phyloP scores from a whole-genome alignment of 768 basidiomycete species.

The Hirschioporus abietinus region DNA sequence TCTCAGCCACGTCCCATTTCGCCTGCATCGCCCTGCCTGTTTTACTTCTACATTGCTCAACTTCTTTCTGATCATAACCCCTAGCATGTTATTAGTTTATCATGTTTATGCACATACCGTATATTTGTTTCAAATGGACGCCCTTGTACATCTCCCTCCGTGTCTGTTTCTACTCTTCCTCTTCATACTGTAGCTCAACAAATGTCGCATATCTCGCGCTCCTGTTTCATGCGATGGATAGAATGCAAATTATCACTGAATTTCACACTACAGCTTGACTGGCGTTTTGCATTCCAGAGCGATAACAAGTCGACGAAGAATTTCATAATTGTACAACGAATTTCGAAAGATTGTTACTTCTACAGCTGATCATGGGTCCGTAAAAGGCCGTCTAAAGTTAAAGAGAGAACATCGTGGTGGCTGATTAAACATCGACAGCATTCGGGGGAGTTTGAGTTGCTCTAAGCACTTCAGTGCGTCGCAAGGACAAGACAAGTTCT shows the following conservation, averaged over 20 bases:
- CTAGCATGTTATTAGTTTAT: background rate
- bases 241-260: background rate
- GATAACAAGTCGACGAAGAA: background rate
- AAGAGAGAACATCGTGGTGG: background rate
- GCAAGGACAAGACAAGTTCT: conserved; percentile 64
- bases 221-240: background rate
- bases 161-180: background rate
- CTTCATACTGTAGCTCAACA: background rate
- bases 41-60: background rate
- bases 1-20: background rate
- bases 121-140: background rate
- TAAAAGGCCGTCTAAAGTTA: background rate
- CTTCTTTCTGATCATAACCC: background rate
- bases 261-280: background rate
- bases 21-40: background rate
- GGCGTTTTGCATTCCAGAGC: background rate
- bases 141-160: background rate
- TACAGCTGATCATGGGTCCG: background rate
- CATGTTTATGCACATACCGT: conserved; percentile 1
- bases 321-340: background rate
- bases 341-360: background rate
- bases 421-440: background rate
- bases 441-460: background rate
- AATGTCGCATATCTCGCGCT: background rate
- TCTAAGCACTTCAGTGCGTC: conserved; percentile 22